Base-by-base conservation (phyloP, 805 yeast species). In the Helenozyma baotianmanensis region DNA sequence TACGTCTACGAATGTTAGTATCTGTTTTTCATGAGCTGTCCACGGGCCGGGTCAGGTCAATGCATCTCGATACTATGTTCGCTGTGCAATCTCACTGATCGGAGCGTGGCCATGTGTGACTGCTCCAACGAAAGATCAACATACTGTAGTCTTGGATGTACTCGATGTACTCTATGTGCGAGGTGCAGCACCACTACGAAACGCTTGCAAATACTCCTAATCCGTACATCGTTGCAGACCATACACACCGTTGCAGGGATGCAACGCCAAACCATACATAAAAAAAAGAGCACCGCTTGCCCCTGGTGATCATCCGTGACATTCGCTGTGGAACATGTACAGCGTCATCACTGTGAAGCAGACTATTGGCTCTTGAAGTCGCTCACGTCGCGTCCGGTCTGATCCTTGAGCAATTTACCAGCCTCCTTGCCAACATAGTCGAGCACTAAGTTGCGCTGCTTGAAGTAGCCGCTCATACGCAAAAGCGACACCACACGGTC, bases 391-490 rank as follows among this genome's bases (percentile, higher is more conserved):
- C 62, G 47, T 10, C 61, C 60, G 8, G 63, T 46, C 19, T 22
- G 41, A 6, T 33, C 39, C 25, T 29, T 33, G 14, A 39, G 14
- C 10, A 33, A 11, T 12, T 27, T 22, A 21, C 19, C 13, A 1
- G 64, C 53, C 40, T 62, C 62, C 33, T 51, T 56, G 14, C 52
- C 43, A 26, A 60, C 60, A 34, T 53, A 58, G 42, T 65, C 71
- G 21, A 48, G 45, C 25, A 63, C 48, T 48, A 64, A 48, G 38
- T 62, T 57, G 33, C 52, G 62, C 45, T 66, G 70, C 47, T 62
- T 67, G 51, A 82, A 81, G 45, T 71, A 67, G 2, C 73, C 73
- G 12, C 80, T 67, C 33, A 54, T 38, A 29, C 62, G 68, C 39
- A 78, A 69, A 22, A 63, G 40, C 3, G 66, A 53, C 3, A 76